Conservation (phyloP, 352 stramenopile species). For the Phytopythium aichiense region DNA sequence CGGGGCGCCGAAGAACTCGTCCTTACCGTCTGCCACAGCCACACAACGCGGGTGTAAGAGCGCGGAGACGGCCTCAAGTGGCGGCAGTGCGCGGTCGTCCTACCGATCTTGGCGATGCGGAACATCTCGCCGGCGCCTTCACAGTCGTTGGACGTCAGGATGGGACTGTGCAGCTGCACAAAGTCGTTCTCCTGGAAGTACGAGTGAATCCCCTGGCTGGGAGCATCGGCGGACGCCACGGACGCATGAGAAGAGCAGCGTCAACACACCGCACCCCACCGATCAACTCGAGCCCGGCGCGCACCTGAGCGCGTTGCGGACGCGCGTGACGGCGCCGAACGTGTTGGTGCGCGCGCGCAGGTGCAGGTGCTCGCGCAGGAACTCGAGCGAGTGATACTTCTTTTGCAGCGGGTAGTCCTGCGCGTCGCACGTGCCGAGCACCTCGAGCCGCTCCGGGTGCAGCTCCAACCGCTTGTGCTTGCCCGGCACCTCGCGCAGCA, state of each 20-base stretch:
- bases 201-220: conserved; percentile 57
- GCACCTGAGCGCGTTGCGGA: conserved; percentile 89
- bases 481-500: conserved; percentile 85
- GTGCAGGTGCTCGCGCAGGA: conserved; percentile 95
- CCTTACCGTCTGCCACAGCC: conserved; percentile 61
- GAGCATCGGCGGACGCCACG: background rate
- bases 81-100: background rate
- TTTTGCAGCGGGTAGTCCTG: conserved; percentile 97
- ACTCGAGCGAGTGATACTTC: conserved; percentile 98
- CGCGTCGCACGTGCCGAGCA: conserved; percentile 91
- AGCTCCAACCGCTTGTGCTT: conserved; percentile 93
- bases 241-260: background rate
- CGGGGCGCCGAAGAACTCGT: conserved; percentile 93
- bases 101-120: conserved; percentile 82
- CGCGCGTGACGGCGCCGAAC: conserved; percentile 92
- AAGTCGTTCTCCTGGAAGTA: conserved; percentile 84
- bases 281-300: conserved; percentile 9
- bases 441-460: conserved; percentile 66
- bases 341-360: conserved; percentile 96
- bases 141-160: conserved; percentile 97
- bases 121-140: conserved; percentile 99
- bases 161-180: conserved; percentile 85
- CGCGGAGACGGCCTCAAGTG: background rate
- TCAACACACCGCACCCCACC: background rate
- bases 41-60: conserved; percentile 9